Evolutionary conservation across 2,329 filamentous ascomycete species (phyloP).

Genomic region (Sclerotinia borealis): DNA sequence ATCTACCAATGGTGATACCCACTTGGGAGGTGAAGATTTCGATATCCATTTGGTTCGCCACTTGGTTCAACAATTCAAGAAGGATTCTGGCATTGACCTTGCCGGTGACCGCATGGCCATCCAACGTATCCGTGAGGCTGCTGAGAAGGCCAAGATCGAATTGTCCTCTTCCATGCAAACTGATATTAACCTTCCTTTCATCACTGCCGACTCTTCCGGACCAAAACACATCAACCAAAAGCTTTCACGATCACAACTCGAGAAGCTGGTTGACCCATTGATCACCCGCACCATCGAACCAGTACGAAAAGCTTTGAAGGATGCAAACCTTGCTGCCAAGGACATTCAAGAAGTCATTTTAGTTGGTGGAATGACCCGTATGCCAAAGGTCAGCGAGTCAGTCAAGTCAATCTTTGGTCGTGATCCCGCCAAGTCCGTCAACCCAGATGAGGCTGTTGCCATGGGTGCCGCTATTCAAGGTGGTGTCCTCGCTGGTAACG

Average conservation of each 20-base stretch:
- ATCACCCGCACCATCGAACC: conserved; percentile 84
- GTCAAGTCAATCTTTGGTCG: conserved; percentile 96
- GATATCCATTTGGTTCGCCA: conserved; percentile 92
- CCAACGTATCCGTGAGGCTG: conserved; percentile 96
- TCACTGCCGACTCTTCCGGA: conserved; percentile 89
- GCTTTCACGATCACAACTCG: conserved; percentile 86
- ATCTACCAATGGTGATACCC: conserved; percentile 97
- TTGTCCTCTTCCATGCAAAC: conserved; percentile 91
- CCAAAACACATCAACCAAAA: conserved; percentile 98
- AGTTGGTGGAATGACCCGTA: conserved; percentile 98
- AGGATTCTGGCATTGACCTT: conserved; percentile 85
- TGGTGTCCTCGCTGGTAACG: conserved; percentile 92
- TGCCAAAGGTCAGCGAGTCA: conserved; percentile 95
- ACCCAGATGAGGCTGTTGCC: conserved; percentile 96
- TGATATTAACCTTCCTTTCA: conserved; percentile 98
- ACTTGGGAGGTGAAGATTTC: conserved; percentile 97
- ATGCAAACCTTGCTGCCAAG: conserved; percentile 83
- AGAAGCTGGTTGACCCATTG: conserved; percentile 85
- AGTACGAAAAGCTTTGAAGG: conserved; percentile 94
- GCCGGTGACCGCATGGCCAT: conserved; percentile 94
- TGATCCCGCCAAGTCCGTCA: conserved; percentile 95
- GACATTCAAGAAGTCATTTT: conserved; percentile 98
- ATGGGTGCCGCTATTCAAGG: conserved; percentile 97
- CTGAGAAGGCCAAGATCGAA: conserved; percentile 99
- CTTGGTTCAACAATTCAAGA: conserved; percentile 94